phyloP scores from a whole-genome alignment of 1,284 basidiomycete species.

The Cutaneotrichosporon sp. region DNA sequence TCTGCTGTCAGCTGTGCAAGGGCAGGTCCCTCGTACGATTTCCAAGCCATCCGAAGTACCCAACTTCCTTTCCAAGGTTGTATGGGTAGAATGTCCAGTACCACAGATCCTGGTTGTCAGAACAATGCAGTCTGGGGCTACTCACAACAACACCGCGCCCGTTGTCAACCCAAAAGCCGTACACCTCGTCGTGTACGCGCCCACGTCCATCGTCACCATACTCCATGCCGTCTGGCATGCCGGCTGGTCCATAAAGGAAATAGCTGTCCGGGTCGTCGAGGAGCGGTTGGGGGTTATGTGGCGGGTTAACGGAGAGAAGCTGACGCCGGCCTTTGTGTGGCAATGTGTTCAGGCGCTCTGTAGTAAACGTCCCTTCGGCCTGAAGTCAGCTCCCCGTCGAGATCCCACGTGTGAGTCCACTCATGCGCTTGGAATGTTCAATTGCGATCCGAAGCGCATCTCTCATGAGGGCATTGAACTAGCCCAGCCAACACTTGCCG shows the following conservation, averaged over 20 bases:
- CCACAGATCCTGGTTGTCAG: conserved; percentile 5
- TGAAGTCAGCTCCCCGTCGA: background rate
- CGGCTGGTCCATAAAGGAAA: conserved; percentile 40
- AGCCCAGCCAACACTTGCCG: no score
- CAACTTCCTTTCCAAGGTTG: conserved; percentile 44
- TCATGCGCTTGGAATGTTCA: no score
- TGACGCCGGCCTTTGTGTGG: conserved; percentile 15
- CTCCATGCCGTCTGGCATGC: conserved; percentile 22
- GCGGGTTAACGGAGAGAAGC: conserved; percentile 29
- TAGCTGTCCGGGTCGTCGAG: conserved; percentile 23
- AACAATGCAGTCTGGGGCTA: no score
- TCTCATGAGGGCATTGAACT: no score
- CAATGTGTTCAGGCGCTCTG: conserved; percentile 22
- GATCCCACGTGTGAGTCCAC: background rate
- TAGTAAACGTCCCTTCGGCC: conserved; percentile 9
- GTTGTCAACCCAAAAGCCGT: conserved; percentile 43
- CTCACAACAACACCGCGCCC: conserved; percentile 39
- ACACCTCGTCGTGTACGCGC: conserved; percentile 33
- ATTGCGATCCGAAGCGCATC: no score
- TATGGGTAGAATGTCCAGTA: conserved; percentile 40
- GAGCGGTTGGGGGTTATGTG: conserved; percentile 38
- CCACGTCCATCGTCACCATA: conserved; percentile 25
- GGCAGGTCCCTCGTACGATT: conserved; percentile 31
- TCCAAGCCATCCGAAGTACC: conserved; percentile 38
- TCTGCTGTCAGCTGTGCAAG: conserved; percentile 20